These are phyloP conservation scores for Pouteria glomerata DNA, from an alignment of 148 eudicot genomes.

Conservation along the genomic window DNA sequence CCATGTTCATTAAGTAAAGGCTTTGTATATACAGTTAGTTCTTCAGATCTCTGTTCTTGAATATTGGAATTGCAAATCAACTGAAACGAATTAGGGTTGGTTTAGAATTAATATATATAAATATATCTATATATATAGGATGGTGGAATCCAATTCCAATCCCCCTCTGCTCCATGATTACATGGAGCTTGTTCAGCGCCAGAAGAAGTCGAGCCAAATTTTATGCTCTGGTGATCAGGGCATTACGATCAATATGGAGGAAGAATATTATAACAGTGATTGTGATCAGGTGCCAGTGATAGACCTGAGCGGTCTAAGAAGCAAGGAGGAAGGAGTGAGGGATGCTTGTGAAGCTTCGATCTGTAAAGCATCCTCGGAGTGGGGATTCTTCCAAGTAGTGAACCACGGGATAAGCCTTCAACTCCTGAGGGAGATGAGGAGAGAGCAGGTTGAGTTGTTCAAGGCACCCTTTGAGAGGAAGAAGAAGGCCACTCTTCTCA, in stretches of 20 bases:
- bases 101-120: neutral
- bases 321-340: constrained; percentile 12
- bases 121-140: neutral
- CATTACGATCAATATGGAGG: too few relatives aligned
- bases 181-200: constrained; percentile 1
- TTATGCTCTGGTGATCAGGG: neutral
- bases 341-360: constrained; percentile 14
- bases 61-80: neutral
- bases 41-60: too few relatives aligned
- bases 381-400: constrained; percentile 44
- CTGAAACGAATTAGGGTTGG: neutral
- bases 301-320: constrained; percentile 24
- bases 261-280: too few relatives aligned
- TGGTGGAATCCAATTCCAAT: constrained; percentile 21
- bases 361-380: constrained; percentile 32
- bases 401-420: constrained; percentile 35
- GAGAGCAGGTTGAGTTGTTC: constrained; percentile 31
- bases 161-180: constrained; percentile 27
- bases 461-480: constrained; percentile 28
- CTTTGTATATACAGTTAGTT: too few relatives aligned
- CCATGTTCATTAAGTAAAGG: too few relatives aligned
- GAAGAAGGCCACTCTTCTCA: constrained; percentile 22
- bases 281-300: constrained; percentile 37
- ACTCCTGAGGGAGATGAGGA: constrained; percentile 30
- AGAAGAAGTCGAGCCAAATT: neutral